Percentiles rank a stretch among this genome's conserved stretches.
Conservation (phyloP, 805 yeast genomes). For the Torulaspora indica region DNA sequence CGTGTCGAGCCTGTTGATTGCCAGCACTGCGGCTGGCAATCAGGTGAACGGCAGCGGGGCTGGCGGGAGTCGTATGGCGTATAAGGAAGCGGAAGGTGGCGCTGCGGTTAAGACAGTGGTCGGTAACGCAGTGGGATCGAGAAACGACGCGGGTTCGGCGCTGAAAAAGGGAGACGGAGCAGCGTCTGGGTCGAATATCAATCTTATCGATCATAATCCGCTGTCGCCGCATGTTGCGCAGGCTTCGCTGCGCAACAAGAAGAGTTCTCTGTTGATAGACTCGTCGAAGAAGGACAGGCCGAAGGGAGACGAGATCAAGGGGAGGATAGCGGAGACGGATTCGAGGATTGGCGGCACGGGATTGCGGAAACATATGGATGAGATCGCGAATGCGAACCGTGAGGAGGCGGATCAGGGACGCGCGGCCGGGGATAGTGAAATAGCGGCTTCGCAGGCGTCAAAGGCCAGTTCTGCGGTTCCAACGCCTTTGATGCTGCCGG, state of each 20-base stretch:
- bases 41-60: neutral
- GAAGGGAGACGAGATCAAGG: conserved; percentile 7
- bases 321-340: neutral
- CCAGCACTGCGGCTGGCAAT: conserved; percentile 9
- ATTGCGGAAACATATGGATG: conserved; percentile 5
- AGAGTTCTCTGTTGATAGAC: conserved; percentile 33
- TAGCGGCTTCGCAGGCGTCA: conserved; percentile 8
- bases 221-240: conserved; percentile 28
- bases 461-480: conserved; percentile 9
- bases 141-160: conserved; percentile 1
- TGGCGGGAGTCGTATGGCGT: neutral
- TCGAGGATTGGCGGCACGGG: neutral
- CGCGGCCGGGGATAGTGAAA: conserved; percentile 1
- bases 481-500: conserved; percentile 11
- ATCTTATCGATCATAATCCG: conserved; percentile 29
- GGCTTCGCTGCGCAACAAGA: conserved; percentile 36
- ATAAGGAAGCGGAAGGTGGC: conserved; percentile 1
- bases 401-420: neutral
- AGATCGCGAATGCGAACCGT: conserved; percentile 7
- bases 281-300: conserved; percentile 4
- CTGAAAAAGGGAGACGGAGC: conserved; percentile 2
- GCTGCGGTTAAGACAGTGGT: neutral
- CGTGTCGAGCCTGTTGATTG: conserved; percentile 11
- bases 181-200: conserved; percentile 11
- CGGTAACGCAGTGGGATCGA: neutral